Base-by-base conservation (phyloP, 1,139 yeast species). In the Suhomyces atakaporum region DNA sequence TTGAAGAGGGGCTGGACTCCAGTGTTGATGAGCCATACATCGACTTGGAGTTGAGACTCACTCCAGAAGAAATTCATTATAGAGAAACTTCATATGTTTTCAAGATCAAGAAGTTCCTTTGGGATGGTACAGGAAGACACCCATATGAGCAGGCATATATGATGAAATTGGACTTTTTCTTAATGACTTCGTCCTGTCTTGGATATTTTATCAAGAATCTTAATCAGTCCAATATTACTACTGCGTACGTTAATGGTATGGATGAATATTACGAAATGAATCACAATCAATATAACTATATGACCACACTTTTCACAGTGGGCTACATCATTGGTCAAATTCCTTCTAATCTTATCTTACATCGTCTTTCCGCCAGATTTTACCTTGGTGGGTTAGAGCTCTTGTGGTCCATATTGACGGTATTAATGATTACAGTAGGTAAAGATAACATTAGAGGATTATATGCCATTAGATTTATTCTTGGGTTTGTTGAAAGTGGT, bases 171-270 rank as follows among this genome's bases (percentile, higher is more conserved):
- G 58, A 54, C 34, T 45, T 46, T 33, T 54, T 54, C 39, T 44
- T 52, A 20, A 36, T 54, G 30, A 38, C 47, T 1, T 52, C 58
- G 2, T 51, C 58, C 7, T 53, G 56, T 38, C 38, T 52, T 22
- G 58, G 58, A 3, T 53, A 54, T 43, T 54, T 54, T 35, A 54
- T 53, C 42, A 54, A 54, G 43, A 62, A 64, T 30, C 60, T 76
- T 42, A 72, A 75, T 45, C 77, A 70, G 45, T 51, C 61, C 6
- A 75, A 75, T 46, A 52, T 75, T 11, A 59, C 70, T 23, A 73
- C 76, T 7, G 81, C 85, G 2, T 81, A 75, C 50, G 81, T 77
- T 25, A 75, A 78, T 37, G 84, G 85, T 13, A 77, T 81, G 84
- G 62, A 68, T 39, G 81, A 79, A 43, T 72, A 73, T 44, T 73